A percentile compares a stretch with the other conserved stretches of the same genome.
Conservation (phyloP, 805 yeast species). For the Maudiozyma turicensis region DNA sequence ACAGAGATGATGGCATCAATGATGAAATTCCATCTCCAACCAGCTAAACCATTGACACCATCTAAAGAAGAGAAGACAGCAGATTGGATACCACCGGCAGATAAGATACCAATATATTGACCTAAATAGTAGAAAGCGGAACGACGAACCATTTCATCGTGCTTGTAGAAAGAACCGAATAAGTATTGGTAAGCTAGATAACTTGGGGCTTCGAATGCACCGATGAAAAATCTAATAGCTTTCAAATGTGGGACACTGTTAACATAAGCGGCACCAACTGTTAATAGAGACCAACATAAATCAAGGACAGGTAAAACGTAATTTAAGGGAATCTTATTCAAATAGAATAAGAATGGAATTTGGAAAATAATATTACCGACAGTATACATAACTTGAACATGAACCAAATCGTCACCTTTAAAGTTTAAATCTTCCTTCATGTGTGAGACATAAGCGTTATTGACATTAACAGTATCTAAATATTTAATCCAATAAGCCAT, state of each 20-base stretch:
- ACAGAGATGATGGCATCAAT: conserved; percentile 54
- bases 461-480: conserved; percentile 49
- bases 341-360: conserved; percentile 49
- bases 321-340: conserved; percentile 45
- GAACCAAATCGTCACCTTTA: conserved; percentile 52
- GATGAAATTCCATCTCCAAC: conserved; percentile 71
- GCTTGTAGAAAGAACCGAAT: conserved; percentile 49
- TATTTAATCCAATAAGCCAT: conserved; percentile 60
- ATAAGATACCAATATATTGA: conserved; percentile 50
- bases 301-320: conserved; percentile 40
- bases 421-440: conserved; percentile 47
- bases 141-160: conserved; percentile 50
- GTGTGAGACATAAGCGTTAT: conserved; percentile 59
- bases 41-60: conserved; percentile 44
- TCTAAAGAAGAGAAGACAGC: conserved; percentile 39
- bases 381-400: conserved; percentile 48
- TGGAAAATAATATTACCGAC: conserved; percentile 54
- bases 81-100: conserved; percentile 55
- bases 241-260: conserved; percentile 39
- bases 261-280: conserved; percentile 41
- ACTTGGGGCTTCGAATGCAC: conserved; percentile 52
- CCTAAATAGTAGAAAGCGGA: conserved; percentile 55
- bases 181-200: conserved; percentile 51
- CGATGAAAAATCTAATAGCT: conserved; percentile 53
- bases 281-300: conserved; percentile 51